Percentiles rank a stretch among this genome's conserved stretches.
These are phyloP conservation scores for Escovopsis sp. DNA, from an alignment of 2,329 filamentous ascomycete genomes.

Conservation along the genomic window DNA sequence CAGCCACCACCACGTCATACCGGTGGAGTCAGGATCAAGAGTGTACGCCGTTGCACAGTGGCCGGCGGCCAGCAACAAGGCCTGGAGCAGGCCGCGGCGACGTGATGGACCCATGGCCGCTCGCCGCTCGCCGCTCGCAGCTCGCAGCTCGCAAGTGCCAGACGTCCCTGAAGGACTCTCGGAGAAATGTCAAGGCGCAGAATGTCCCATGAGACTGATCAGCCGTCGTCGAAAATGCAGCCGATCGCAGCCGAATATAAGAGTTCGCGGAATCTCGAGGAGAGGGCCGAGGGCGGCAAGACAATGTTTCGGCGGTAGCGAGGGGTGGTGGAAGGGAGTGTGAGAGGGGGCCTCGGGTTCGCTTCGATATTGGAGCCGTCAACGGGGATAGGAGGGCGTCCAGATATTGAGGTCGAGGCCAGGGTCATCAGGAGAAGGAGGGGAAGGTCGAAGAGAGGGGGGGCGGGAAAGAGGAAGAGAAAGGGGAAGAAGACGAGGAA, in stretches of 20 bases:
- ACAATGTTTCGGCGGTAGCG: not conserved
- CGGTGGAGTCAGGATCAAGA: conserved; percentile 21
- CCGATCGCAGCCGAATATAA: not conserved
- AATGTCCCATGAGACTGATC: conserved; percentile 1
- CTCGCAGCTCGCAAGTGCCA: conserved; percentile 3
- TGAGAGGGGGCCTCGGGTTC: not conserved
- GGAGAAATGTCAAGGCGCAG: not conserved
- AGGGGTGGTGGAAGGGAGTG: conserved; percentile 4
- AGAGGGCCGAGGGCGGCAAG: not conserved
- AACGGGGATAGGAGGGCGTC: no score
- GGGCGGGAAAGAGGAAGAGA: conserved; percentile 3
- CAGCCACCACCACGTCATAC: conserved; percentile 10
- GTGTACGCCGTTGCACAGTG: conserved; percentile 18
- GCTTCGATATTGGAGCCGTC: no score
- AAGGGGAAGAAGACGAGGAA: no score
- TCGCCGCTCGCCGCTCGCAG: no score
- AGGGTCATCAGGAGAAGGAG: not conserved
- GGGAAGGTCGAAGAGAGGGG: conserved; percentile 3
- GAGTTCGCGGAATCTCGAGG: not conserved
- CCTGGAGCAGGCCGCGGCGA: conserved; percentile 9
- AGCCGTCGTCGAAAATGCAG: not conserved
- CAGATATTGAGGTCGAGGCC: no score
- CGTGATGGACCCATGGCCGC: conserved; percentile 9
- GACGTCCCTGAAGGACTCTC: conserved; percentile 5
- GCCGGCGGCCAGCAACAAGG: conserved; percentile 12